Evolutionary conservation across 2,329 filamentous ascomycete genomes (phyloP), one percentile per base, ranked within the genome.

Genomic region (Fusarium sp.): DNA sequence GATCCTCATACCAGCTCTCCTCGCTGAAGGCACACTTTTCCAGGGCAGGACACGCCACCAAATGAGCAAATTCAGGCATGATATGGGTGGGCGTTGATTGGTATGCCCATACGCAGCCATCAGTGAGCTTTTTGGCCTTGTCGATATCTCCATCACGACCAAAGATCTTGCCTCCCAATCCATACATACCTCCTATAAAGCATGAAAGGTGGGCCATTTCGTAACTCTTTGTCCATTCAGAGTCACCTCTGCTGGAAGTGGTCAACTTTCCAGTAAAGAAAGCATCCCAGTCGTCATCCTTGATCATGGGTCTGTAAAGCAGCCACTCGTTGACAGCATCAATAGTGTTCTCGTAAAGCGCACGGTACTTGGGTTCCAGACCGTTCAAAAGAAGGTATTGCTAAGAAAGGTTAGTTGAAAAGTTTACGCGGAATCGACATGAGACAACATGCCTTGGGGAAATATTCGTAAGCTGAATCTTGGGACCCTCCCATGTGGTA

Each of bases 261-360:
- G 75, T 81, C n/a, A 87, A 77, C 69, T 88, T 88, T 23, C 91
- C 90, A 0, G 92, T 87, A 63, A 96, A 88, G 4, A 96, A 83
- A n/a, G 96, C 86, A 62, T 95, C 87, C 51, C 86, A 86, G 53
- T 87, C 82, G 8, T 85, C 82, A 30, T 87, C 85, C 8, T 88
- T 85, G 20, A 88, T 85, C 87, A 96, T 91, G 1, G 94, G 93
- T 7, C 90, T 86, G 79, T 88, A 97, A 58, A 97, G 87, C 11
- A 97, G 83, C 76, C 92, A 85, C 67, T 93, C 84, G 68, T 91
- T 91, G 35, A 90, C 87, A 0, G 88, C 88, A 7, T 90, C 86
- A 30, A 90, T 86, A 6, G 88, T 86, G 57, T 86, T 87, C 59
- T 90, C 83, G 75, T 96, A 93, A 79, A 97, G 86, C 20, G 84